A percentile compares a stretch with the other conserved stretches of the same genome.
Evolutionary conservation across 2,329 filamentous ascomycete genomes (phyloP).

Genomic region (Atkinsonella texensis): DNA sequence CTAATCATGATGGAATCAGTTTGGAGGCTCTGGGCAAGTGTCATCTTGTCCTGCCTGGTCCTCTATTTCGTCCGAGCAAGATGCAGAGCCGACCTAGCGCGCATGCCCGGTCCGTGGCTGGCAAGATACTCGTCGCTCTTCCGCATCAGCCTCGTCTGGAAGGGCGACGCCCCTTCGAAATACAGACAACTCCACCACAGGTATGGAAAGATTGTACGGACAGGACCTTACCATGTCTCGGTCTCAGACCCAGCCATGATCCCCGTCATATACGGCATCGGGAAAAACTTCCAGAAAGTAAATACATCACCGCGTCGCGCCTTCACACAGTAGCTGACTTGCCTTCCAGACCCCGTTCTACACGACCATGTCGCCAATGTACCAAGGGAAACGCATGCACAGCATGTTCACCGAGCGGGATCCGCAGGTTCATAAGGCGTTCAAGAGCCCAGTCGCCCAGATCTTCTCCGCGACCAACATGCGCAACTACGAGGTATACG

Average conservation of each 20-base stretch:
- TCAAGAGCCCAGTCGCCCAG: slow-evolving; percentile 8
- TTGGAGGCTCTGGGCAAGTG: no score
- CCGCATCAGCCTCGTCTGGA: no score
- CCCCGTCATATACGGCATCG: slow-evolving; percentile 6
- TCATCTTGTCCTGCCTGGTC: no score
- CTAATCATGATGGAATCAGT: no score
- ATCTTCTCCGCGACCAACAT: slow-evolving; percentile 10
- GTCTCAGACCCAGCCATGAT: slow-evolving; percentile 8
- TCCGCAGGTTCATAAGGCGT: slow-evolving; percentile 6
- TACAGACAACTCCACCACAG: background rate
- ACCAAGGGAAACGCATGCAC: slow-evolving; percentile 2
- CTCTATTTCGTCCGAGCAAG: no score
- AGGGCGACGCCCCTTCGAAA: no score
- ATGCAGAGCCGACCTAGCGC: no score
- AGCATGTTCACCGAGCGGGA: slow-evolving; percentile 9
- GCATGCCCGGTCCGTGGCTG: no score
- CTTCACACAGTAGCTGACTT: background rate
- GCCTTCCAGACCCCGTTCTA: background rate
- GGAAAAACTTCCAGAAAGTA: slow-evolving; percentile 8
- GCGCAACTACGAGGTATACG: slow-evolving; percentile 5
- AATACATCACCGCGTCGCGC: background rate
- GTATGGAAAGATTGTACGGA: slow-evolving; percentile 11
- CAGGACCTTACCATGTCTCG: slow-evolving; percentile 10
- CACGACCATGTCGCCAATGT: background rate
- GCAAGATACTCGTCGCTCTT: no score